Percentiles rank a stretch among this genome's conserved stretches.
These are phyloP conservation scores for Nicotiana paniculata DNA, from an alignment of 257 asterid genomes.

Conservation along the genomic window DNA sequence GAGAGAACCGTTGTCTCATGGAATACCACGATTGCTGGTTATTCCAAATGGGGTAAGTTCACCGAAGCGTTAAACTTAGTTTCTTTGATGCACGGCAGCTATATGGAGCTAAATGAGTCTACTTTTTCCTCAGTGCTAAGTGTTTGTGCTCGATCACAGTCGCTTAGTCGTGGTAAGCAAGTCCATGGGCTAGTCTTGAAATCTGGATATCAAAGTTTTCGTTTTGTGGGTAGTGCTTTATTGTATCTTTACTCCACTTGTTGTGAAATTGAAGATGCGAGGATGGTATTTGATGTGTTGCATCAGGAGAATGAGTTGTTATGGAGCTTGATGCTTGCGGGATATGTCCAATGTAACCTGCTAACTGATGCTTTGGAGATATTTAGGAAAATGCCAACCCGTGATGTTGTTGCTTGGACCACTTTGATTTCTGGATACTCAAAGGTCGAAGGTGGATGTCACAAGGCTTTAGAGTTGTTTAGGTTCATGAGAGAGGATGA, in stretches of 20 bases:
- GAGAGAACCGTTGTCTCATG: slow-evolving; percentile 64
- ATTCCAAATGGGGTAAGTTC: slow-evolving; percentile 35
- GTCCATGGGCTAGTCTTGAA: slow-evolving; percentile 57
- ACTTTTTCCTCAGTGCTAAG: slow-evolving; percentile 44
- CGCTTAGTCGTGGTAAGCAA: slow-evolving; percentile 40
- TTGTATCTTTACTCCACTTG: slow-evolving; percentile 44
- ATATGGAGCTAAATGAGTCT: slow-evolving; percentile 44
- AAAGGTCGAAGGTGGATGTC: slow-evolving; percentile 44
- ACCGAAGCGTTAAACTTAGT: slow-evolving; percentile 34
- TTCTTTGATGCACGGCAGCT: slow-evolving; percentile 43
- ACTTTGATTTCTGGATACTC: slow-evolving; percentile 65
- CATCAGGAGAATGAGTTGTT: slow-evolving; percentile 40
- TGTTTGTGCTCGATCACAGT: slow-evolving; percentile 47
- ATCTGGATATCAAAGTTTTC: slow-evolving; percentile 38
- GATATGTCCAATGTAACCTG: slow-evolving; percentile 51
- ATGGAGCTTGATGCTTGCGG: slow-evolving; percentile 72
- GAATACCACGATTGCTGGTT: slow-evolving; percentile 74
- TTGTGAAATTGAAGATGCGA: slow-evolving; percentile 35
- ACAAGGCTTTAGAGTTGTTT: slow-evolving; percentile 57
- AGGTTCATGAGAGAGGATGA: slow-evolving; percentile 37
- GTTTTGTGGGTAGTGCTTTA: slow-evolving; percentile 59
- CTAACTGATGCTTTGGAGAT: slow-evolving; percentile 46
- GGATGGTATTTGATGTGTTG: slow-evolving; percentile 49
- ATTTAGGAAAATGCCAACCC: slow-evolving; percentile 51
- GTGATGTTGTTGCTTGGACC: slow-evolving; percentile 77